phyloP scores from a whole-genome alignment of 2,329 filamentous ascomycete species.

The Fusarium drepaniforme region DNA sequence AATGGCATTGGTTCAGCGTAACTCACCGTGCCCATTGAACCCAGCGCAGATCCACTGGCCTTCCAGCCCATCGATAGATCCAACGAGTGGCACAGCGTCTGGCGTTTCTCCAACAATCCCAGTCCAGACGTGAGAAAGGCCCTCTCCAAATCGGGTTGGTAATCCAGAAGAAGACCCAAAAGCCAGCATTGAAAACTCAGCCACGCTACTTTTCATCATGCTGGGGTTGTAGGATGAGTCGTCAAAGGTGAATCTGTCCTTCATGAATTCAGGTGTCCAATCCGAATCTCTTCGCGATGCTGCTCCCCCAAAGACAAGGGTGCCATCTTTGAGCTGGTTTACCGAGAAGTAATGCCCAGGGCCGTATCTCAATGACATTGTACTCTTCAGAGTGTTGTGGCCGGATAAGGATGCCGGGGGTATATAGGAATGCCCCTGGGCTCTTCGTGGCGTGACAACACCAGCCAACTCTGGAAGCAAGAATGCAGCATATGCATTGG shows the following conservation, averaged over 20 bases:
- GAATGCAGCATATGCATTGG: conserved; percentile 8
- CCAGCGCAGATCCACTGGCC: conserved; percentile 64
- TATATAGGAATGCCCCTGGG: conserved; percentile 39
- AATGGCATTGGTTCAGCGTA: not conserved
- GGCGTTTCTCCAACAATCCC: conserved; percentile 61
- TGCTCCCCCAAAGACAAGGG: not conserved
- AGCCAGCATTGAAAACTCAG: not conserved
- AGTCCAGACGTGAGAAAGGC: conserved; percentile 59
- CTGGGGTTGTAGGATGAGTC: not conserved
- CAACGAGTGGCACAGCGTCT: conserved; percentile 61
- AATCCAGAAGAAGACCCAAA: not conserved
- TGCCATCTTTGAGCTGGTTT: conserved; percentile 49
- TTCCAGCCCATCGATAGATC: conserved; percentile 51
- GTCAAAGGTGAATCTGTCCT: not conserved
- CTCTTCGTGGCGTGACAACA: not conserved
- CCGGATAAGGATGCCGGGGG: conserved; percentile 53
- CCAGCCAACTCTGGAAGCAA: conserved; percentile 9
- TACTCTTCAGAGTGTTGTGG: conserved; percentile 49
- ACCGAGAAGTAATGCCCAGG: conserved; percentile 62
- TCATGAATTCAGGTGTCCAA: not conserved
- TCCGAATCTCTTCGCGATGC: not conserved
- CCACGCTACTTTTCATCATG: not conserved
- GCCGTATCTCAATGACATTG: conserved; percentile 59
- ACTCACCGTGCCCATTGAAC: conserved; percentile 50
- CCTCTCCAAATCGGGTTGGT: conserved; percentile 54